These are phyloP conservation scores for Pleurotus citrinopileatus DNA, from an alignment of 768 basidiomycete species.

Conservation along the genomic window DNA sequence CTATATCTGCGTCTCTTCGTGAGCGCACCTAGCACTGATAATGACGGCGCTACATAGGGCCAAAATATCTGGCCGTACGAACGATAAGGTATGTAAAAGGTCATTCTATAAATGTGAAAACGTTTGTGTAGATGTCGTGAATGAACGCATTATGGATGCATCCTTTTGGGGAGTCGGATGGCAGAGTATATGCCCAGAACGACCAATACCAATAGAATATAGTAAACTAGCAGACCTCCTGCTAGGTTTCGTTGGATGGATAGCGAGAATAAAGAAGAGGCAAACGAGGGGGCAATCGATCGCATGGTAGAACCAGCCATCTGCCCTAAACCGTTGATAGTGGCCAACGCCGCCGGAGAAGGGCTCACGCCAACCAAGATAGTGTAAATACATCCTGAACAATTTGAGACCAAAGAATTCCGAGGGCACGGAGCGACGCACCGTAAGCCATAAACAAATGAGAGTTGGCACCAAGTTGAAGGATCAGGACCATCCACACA, in stretches of 20 bases:
- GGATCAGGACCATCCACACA: slow-evolving; percentile 16
- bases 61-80: too few species aligned
- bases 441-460: slow-evolving; percentile 17
- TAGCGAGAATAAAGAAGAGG: slow-evolving; percentile 22
- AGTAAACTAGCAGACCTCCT: slow-evolving; percentile 21
- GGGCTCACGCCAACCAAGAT: slow-evolving; percentile 20
- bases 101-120: too few species aligned
- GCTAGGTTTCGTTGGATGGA: slow-evolving; percentile 23
- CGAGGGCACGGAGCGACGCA: neutral
- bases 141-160: neutral
- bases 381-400: slow-evolving; percentile 19
- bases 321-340: slow-evolving; percentile 26
- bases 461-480: slow-evolving; percentile 15
- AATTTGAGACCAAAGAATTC: neutral
- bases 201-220: neutral
- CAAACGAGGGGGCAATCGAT: slow-evolving; percentile 19
- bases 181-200: neutral
- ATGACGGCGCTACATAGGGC: too few species aligned
- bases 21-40: too few species aligned
- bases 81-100: too few species aligned
- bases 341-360: slow-evolving; percentile 19
- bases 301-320: slow-evolving; percentile 19
- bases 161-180: neutral
- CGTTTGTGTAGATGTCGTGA: neutral
- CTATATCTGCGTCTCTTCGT: too few species aligned